Percentiles rank a stretch among this genome's conserved stretches.
These are phyloP conservation scores for Cladosporium sp. DNA, from an alignment of 2,329 filamentous ascomycete species.

Conservation along the genomic window DNA sequence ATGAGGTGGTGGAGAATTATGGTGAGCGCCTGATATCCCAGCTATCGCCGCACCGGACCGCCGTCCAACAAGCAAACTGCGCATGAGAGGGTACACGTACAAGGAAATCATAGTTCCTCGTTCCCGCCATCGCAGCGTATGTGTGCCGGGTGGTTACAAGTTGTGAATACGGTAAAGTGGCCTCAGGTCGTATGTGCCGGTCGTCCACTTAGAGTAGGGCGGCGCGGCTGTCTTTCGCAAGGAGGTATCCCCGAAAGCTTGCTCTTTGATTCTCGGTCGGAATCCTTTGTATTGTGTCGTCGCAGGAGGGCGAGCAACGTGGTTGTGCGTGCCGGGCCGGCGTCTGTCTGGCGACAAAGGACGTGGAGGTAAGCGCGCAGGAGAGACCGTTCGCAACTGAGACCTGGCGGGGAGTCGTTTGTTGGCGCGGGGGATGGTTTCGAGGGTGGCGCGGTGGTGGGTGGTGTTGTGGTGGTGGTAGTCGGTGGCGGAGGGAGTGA, in stretches of 20 bases:
- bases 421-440: background rate
- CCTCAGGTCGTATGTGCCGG: background rate
- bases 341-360: slow-evolving; percentile 15
- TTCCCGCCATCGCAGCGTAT: slow-evolving; percentile 73
- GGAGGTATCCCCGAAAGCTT: slow-evolving; percentile 5
- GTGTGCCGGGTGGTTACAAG: slow-evolving; percentile 1
- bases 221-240: slow-evolving; percentile 16
- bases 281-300: slow-evolving; percentile 12
- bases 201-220: slow-evolving; percentile 9
- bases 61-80: background rate
- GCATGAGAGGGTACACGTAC: slow-evolving; percentile 55
- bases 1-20: background rate
- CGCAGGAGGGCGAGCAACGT: background rate
- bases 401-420: background rate
- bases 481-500: background rate
- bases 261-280: background rate
- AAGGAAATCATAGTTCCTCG: slow-evolving; percentile 98
- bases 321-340: slow-evolving; percentile 14
- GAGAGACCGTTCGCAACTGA: slow-evolving; percentile 13
- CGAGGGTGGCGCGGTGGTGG: background rate
- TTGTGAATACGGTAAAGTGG: background rate
- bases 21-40: slow-evolving; percentile 3
- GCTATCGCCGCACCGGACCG: background rate
- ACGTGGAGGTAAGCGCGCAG: slow-evolving; percentile 9
- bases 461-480: background rate